Evolutionary conservation across 768 basidiomycete species (phyloP).

Genomic region (Russula sp.): DNA sequence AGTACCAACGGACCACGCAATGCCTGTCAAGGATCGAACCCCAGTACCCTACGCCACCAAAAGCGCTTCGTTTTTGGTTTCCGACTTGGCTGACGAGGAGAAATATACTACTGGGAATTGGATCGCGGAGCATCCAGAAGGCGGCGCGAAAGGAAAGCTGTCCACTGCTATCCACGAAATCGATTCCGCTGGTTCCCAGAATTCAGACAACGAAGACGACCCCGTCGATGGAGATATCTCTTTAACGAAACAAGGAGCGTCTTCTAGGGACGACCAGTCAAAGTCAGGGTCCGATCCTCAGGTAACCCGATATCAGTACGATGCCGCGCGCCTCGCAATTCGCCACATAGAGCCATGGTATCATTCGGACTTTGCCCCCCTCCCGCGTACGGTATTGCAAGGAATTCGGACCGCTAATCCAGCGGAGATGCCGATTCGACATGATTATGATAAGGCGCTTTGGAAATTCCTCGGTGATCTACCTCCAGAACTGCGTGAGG

Average conservation of each 20-base stretch:
- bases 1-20: constrained; percentile 45
- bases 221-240: constrained; percentile 19
- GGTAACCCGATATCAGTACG: constrained; percentile 20
- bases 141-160: constrained; percentile 19
- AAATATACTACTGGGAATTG: constrained; percentile 33
- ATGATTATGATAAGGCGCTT: constrained; percentile 51
- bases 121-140: constrained; percentile 31
- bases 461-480: constrained; percentile 49
- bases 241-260: background rate
- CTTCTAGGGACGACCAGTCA: constrained; percentile 20
- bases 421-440: constrained; percentile 58
- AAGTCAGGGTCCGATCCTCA: constrained; percentile 7
- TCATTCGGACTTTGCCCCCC: constrained; percentile 55
- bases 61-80: constrained; percentile 49
- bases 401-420: constrained; percentile 52
- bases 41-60: constrained; percentile 45
- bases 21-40: constrained; percentile 39
- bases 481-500: constrained; percentile 56
- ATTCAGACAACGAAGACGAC: constrained; percentile 30
- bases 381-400: constrained; percentile 55
- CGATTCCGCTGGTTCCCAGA: constrained; percentile 26
- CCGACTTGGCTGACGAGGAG: constrained; percentile 41
- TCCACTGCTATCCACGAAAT: constrained; percentile 22
- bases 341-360: constrained; percentile 56
- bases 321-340: constrained; percentile 12